Evolutionary conservation across 176 grass and related monocot genomes (phyloP).

Genomic region (Saccharum spontaneum): DNA sequence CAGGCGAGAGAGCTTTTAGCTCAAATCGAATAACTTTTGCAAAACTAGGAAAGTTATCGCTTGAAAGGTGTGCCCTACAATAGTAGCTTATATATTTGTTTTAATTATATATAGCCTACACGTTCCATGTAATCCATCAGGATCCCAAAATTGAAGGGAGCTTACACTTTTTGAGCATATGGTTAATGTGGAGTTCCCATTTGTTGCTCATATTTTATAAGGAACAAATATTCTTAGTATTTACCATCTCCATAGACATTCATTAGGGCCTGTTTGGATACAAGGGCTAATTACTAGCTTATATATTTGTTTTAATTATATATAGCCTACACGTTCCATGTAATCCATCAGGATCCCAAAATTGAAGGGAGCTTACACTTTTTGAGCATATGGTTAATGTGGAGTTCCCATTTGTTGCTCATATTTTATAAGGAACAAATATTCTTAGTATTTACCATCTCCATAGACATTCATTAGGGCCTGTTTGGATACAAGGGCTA

Average conservation of each 20-base stretch:
- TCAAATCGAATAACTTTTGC: constrained; percentile 17
- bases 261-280: neutral
- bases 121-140: neutral
- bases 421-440: neutral
- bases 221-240: neutral
- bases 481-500: too few species aligned
- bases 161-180: neutral
- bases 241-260: neutral
- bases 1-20: constrained; percentile 36
- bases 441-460: neutral
- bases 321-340: neutral
- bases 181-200: neutral
- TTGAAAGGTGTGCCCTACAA: constrained; percentile 24
- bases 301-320: constrained; percentile 19
- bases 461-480: neutral
- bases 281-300: neutral
- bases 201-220: neutral
- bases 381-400: neutral
- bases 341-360: neutral
- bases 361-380: neutral
- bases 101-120: neutral
- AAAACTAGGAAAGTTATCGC: constrained; percentile 26
- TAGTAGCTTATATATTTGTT: constrained; percentile 22
- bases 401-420: neutral
- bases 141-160: neutral